A percentile compares a stretch with the other conserved stretches of the same genome.
Conservation (phyloP, 352 stramenopile genomes). For the Thraustotheca clavata region DNA sequence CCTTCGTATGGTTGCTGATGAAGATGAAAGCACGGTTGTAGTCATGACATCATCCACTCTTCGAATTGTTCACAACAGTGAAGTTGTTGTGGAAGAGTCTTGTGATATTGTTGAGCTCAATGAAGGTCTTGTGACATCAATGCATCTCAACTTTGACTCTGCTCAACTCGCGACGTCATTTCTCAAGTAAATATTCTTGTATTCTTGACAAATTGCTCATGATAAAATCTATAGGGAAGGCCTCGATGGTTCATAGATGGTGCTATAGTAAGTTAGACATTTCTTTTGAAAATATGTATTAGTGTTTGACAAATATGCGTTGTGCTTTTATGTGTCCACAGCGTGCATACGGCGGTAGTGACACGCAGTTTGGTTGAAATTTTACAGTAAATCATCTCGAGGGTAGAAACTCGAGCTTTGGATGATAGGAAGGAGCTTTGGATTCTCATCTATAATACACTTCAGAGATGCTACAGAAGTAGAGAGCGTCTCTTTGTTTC, state of each 20-base stretch:
- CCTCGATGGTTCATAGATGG: slow-evolving; percentile 17
- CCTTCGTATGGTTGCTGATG: slow-evolving; percentile 72
- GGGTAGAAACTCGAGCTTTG: too few species aligned
- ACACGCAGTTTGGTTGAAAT: too few species aligned
- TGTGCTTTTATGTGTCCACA: too few species aligned
- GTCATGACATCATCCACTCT: slow-evolving; percentile 85
- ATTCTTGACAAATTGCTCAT: neutral
- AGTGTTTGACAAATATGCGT: neutral
- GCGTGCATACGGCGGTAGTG: too few species aligned
- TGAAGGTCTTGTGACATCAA: slow-evolving; percentile 62
- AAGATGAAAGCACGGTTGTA: slow-evolving; percentile 79
- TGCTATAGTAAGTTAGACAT: neutral
- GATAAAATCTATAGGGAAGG: slow-evolving; percentile 2
- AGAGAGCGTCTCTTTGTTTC: too few species aligned
- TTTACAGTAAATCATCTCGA: too few species aligned
- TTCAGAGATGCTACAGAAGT: too few species aligned
- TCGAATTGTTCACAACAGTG: slow-evolving; percentile 78
- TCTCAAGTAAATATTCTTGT: slow-evolving; percentile 47
- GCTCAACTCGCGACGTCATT: slow-evolving; percentile 75
- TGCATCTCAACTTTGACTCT: slow-evolving; percentile 85
- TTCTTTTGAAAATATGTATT: slow-evolving; percentile 3
- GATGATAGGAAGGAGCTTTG: too few species aligned
- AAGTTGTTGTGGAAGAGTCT: slow-evolving; percentile 78
- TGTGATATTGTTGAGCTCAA: slow-evolving; percentile 79
- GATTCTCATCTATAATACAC: too few species aligned